Base-by-base conservation (phyloP, 179 eudicot species). In the Gypsophila paniculata region DNA sequence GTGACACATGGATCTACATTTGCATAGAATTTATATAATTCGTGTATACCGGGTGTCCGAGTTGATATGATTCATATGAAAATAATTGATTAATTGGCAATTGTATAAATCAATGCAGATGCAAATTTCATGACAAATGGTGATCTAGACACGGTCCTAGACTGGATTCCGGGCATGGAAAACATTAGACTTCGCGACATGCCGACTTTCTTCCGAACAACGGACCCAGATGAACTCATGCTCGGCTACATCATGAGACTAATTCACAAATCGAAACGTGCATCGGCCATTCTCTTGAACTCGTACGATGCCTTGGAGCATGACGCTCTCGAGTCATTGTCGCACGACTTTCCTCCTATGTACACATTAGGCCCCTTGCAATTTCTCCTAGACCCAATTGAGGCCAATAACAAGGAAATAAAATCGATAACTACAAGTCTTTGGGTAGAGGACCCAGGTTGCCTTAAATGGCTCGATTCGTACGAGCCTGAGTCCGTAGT, bases 121-220 rank as follows among this genome's bases (percentile, higher is more conserved):
- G 68, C 26, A 55, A 74, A 68, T 59, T 81, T 74, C 74, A 8
- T 61, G 0, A 77, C 69, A 6, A 75, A 81, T 5, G 81, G 83
- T 6, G 78, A 74, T 53, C 74, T 81, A 14, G 77, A 81, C 18
- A 10, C 1, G 25, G 38, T 6, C 19, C 4, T 81, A 32, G 79
- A 81, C 5, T 81, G 76, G 76, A 52, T 77, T 12, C 71, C 76
- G 13, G 66, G 52, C 12, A 62, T 77, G 74, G 59, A 77, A 25
- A 64, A 58, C 68, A 71, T 81, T 19, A 65, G 76, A 9, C 42
- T 81, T 8, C 52, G 65, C 3, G 76, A 81, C 61, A 0, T 81
- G 1, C 84, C 81, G 2, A 74, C 42, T 55, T 70, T 73, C 29
- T 9, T 81, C 0, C 51, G 81, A 46, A 75, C 74, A 8, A 81